Conservation (phyloP, 2,329 filamentous ascomycete species). For the Cytospora piceae region DNA sequence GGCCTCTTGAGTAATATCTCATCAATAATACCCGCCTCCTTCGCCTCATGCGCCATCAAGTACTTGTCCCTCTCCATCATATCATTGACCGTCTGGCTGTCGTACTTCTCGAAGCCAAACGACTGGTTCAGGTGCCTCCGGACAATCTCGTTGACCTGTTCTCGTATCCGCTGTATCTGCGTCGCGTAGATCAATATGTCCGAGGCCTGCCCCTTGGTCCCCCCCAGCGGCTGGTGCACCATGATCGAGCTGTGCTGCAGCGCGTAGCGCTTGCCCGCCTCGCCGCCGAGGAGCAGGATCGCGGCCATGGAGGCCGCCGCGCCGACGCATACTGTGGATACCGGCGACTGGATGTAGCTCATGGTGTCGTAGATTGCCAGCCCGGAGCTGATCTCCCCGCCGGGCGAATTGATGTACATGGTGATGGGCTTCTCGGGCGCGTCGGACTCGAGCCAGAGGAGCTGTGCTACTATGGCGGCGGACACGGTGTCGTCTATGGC, state of each 20-base stretch:
- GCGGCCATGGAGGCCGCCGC: slow-evolving; percentile 96
- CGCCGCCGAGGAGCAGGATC: slow-evolving; percentile 82
- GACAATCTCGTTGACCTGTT: slow-evolving; percentile 90
- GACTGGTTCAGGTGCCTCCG: slow-evolving; percentile 80
- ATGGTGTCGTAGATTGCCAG: slow-evolving; percentile 98
- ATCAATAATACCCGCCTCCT: slow-evolving; percentile 90
- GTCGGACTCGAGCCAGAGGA: slow-evolving; percentile 97
- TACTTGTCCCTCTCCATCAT: slow-evolving; percentile 98
- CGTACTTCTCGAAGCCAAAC: slow-evolving; percentile 75
- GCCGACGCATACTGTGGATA: slow-evolving; percentile 93
- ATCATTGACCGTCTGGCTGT: slow-evolving; percentile 81
- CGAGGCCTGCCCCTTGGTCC: slow-evolving; percentile 65
- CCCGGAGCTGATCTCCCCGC: slow-evolving; percentile 86
- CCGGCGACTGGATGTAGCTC: slow-evolving; percentile 91
- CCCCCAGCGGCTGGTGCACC: slow-evolving; percentile 92
- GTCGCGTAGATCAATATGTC: slow-evolving; percentile 98
- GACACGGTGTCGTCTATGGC: slow-evolving; percentile 88
- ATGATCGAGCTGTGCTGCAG: slow-evolving; percentile 95
- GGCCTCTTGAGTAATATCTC: slow-evolving; percentile 74
- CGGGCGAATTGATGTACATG: slow-evolving; percentile 97
- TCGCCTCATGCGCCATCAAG: slow-evolving; percentile 83
- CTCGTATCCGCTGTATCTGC: slow-evolving; percentile 86
- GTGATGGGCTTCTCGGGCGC: slow-evolving; percentile 93
- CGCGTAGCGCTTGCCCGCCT: slow-evolving; percentile 81
- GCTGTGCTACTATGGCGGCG: slow-evolving; percentile 92